Evolutionary conservation across 1,284 basidiomycete genomes (phyloP), one percentile per base, ranked within the genome.

Genomic region (Naganishia liquefaciens): DNA sequence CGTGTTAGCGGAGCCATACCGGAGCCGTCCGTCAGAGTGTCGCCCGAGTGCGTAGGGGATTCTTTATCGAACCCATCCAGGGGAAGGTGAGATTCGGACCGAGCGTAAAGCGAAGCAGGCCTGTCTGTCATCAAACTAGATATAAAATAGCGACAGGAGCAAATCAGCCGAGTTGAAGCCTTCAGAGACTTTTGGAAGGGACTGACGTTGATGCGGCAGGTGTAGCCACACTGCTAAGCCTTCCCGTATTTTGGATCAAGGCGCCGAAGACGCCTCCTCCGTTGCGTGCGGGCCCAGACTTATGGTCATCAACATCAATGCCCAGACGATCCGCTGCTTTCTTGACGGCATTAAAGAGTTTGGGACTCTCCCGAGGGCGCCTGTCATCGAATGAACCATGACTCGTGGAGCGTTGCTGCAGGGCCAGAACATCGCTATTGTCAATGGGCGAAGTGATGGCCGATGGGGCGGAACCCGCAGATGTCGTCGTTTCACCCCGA

Each of bases 221-320:
- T 0, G 86, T 83, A 4, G 86, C 87, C 5, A 68, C 80, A 27
- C 86, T 86, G 13, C 80, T 79, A 37, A 87, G 77, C 68, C 87
- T 87, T 2, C 86, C 87, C 0, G 89, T 87, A 67, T 84, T 86
- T 27, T 88, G 85, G 46, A 91, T 85, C 51, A 91, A 82, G 7
- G 87, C 84, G 13, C 88, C 89, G 70, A 90, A 85, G 0, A 88
- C 88, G 5, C 89, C 88, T 0, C 82, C 88, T 7, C 81, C 83
- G 64, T 80, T 84, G 52, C 82, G 78, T 10, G 85, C 81, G 2
- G 81, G 80, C 43, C 83, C 78, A 4, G 85, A 87, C n/a, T 82
- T 71, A 11, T 65, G 42, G 68, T 81, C 76, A 65, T 79, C 49
- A 68, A 52, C 43, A 30, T 69, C 69, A 1, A 70, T 43, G 15